phyloP scores from a whole-genome alignment of 257 asterid species.

The Solanum verrucosum region DNA sequence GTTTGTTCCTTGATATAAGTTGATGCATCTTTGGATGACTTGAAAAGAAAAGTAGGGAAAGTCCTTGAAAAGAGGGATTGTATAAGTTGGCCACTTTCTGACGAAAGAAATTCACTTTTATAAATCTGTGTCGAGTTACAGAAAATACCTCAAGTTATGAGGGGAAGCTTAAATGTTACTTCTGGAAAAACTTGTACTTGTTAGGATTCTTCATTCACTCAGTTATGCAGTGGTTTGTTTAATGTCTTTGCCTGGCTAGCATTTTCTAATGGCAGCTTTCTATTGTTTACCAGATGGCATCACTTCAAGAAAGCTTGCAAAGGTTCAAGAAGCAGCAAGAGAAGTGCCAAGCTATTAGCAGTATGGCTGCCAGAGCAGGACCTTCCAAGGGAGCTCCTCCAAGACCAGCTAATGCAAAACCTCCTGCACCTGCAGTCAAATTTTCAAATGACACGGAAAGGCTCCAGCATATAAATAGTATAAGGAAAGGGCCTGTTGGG shows the following conservation, averaged over 20 bases:
- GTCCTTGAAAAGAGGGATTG: neutral
- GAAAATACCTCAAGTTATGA: neutral
- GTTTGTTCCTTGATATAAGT: neutral
- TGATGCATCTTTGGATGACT: neutral
- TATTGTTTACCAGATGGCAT: conserved; percentile 32
- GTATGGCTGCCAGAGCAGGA: conserved; percentile 36
- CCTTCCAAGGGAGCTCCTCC: conserved; percentile 32
- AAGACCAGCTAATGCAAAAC: conserved; percentile 33
- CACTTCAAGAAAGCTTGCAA: conserved; percentile 39
- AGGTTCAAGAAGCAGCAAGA: conserved; percentile 62
- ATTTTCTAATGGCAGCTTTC: neutral
- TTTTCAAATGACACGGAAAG: conserved; percentile 80
- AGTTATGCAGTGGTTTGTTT: neutral
- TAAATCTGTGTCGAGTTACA: neutral
- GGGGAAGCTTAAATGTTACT: neutral
- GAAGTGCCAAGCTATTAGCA: conserved; percentile 43
- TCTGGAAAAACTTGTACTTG: neutral
- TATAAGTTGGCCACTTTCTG: neutral
- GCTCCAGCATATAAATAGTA: conserved; percentile 81
- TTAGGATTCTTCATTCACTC: neutral
- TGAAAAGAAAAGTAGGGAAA: neutral
- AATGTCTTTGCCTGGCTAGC: neutral
- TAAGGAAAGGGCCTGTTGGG: conserved; percentile 90
- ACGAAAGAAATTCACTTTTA: neutral
- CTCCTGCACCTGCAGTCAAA: conserved; percentile 50